Percentiles rank a stretch among this genome's conserved stretches.
Evolutionary conservation across 768 basidiomycete species (phyloP).

Genomic region (Mycena albidolilacea): DNA sequence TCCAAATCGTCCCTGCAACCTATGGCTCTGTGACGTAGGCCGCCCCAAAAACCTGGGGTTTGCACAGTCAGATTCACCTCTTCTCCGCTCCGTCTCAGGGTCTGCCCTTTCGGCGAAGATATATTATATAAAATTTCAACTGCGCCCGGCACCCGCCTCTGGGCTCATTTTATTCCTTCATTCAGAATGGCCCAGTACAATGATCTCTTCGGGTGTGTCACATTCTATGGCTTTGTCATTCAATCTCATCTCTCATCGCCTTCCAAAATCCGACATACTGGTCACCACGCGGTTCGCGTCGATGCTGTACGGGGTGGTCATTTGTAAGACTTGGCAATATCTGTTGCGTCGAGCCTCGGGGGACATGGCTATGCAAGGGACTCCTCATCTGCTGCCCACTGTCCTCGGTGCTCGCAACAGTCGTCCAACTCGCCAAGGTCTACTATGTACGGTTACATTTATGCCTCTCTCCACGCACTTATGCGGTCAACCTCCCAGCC

Average conservation of each 20-base stretch:
- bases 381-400: background rate
- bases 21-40: too few relatives aligned
- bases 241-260: background rate
- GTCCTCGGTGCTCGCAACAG: background rate
- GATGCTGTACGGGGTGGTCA: background rate
- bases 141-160: too few relatives aligned
- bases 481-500: background rate
- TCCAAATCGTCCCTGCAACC: too few relatives aligned
- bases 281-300: conserved; percentile 2
- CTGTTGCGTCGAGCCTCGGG: background rate
- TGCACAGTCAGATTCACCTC: too few relatives aligned
- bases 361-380: background rate
- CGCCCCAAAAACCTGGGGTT: too few relatives aligned
- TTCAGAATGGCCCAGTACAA: background rate
- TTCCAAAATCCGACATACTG: background rate
- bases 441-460: background rate
- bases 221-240: background rate
- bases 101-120: too few relatives aligned
- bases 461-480: background rate
- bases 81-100: too few relatives aligned
- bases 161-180: too few relatives aligned
- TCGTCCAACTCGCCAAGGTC: background rate
- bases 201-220: background rate
- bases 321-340: conserved; percentile 5
- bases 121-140: too few relatives aligned